These are phyloP conservation scores for Eimeria acervulina DNA, from an alignment of 169 alveolate genomes.

Conservation along the genomic window DNA sequence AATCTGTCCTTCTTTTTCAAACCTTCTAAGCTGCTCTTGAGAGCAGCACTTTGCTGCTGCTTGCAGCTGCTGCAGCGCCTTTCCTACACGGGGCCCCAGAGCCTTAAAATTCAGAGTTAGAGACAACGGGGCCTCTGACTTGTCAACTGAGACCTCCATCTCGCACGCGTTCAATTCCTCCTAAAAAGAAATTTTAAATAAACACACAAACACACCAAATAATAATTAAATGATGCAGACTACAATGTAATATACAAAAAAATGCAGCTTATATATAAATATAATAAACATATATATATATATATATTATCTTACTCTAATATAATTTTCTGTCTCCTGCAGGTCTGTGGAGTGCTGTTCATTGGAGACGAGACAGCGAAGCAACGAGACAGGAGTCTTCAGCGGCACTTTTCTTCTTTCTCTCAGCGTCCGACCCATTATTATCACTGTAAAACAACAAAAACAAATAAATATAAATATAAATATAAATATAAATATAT, in stretches of 20 bases:
- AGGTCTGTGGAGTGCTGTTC: slow-evolving; percentile 54
- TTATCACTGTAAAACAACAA: slow-evolving; percentile 26
- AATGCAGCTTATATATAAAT: too few species aligned
- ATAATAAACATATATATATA: too few species aligned
- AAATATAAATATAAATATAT: neutral
- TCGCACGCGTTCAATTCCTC: slow-evolving; percentile 85
- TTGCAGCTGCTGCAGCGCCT: slow-evolving; percentile 5
- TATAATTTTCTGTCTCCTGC: slow-evolving; percentile 65
- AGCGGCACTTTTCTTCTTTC: slow-evolving; percentile 53
- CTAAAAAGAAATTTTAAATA: slow-evolving; percentile 33
- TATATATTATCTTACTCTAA: slow-evolving; percentile 46
- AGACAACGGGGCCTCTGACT: neutral
- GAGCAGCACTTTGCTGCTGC: neutral
- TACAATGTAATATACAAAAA: too few species aligned
- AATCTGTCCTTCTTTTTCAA: slow-evolving; percentile 21
- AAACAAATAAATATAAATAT: too few species aligned
- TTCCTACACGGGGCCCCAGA: slow-evolving; percentile 73
- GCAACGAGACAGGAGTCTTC: slow-evolving; percentile 78
- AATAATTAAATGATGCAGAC: neutral
- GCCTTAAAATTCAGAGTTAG: slow-evolving; percentile 39
- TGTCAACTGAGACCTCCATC: slow-evolving; percentile 50
- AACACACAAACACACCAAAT: neutral
- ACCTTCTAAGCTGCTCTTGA: slow-evolving; percentile 49
- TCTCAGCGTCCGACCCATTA: slow-evolving; percentile 65
- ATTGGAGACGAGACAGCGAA: slow-evolving; percentile 61